Conservation (phyloP, 2,329 filamentous ascomycete genomes). For the Colletotrichum horii region DNA sequence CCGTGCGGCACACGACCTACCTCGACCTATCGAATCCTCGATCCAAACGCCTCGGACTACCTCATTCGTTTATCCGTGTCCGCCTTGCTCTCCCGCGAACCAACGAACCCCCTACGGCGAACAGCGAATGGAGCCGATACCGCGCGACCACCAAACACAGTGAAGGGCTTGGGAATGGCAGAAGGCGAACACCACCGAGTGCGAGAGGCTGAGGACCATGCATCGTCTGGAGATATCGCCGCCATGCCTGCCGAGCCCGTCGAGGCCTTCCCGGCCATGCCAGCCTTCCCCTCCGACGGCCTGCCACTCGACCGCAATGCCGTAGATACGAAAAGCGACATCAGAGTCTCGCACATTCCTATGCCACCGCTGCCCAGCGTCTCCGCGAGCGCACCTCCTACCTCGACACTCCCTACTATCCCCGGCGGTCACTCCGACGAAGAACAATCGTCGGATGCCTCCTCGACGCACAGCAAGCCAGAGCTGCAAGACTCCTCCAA, state of each 20-base stretch:
- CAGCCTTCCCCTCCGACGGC: conserved; percentile 4
- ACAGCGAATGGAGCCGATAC: conserved; percentile 15
- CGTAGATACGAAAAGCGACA: background rate
- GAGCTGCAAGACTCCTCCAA: conserved; percentile 1
- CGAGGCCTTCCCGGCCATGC: conserved; percentile 14
- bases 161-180: conserved; percentile 19
- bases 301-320: background rate
- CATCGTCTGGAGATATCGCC: background rate
- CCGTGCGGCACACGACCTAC: background rate
- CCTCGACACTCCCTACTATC: conserved; percentile 18
- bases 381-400: conserved; percentile 19
- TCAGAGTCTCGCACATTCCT: conserved; percentile 16
- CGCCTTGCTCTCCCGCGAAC: background rate
- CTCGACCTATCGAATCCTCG: background rate
- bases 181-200: background rate
- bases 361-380: conserved; percentile 8
- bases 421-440: conserved; percentile 19
- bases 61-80: background rate
- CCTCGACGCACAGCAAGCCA: conserved; percentile 12
- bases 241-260: background rate
- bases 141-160: background rate
- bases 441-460: conserved; percentile 20
- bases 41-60: background rate
- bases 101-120: background rate
- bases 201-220: conserved; percentile 9